Evolutionary conservation across 345 rosid species (phyloP).

Genomic region (Chamaenerion angustifolium): DNA sequence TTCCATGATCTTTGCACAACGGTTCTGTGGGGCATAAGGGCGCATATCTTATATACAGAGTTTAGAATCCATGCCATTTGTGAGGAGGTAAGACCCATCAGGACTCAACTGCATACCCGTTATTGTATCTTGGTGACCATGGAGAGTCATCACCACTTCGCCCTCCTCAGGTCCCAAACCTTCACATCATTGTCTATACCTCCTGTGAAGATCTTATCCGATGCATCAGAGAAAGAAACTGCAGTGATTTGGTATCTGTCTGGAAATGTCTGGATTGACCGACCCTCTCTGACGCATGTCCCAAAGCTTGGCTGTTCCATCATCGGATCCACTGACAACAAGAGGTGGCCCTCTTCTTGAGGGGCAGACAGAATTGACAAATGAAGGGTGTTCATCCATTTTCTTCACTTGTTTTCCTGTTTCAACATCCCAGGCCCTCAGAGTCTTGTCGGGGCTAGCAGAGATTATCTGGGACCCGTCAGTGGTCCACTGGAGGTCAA

Average conservation of each 20-base stretch:
- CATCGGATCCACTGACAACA: conserved; percentile 87
- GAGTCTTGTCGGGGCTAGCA: conserved; percentile 89
- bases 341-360: conserved; percentile 88
- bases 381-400: conserved; percentile 92
- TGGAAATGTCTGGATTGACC: conserved; percentile 92
- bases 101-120: conserved; percentile 91
- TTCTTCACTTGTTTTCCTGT: conserved; percentile 89
- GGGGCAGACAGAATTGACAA: conserved; percentile 85
- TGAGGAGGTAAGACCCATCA: conserved; percentile 92
- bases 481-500: conserved; percentile 88
- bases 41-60: conserved; percentile 97
- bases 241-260: conserved; percentile 97
- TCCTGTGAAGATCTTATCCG: conserved; percentile 85
- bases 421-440: conserved; percentile 91
- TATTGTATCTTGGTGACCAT: conserved; percentile 92
- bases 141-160: conserved; percentile 81
- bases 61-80: conserved; percentile 89
- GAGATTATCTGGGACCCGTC: conserved; percentile 86
- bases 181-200: conserved; percentile 83
- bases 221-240: conserved; percentile 83
- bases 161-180: conserved; percentile 87
- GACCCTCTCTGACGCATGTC: conserved; percentile 98
- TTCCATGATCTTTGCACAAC: conserved; percentile 84
- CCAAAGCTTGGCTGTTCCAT: conserved; percentile 98
- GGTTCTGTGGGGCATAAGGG: conserved; percentile 92